These are phyloP conservation scores for Exophiala bonariae DNA, from an alignment of 2,329 filamentous ascomycete genomes.

Conservation along the genomic window DNA sequence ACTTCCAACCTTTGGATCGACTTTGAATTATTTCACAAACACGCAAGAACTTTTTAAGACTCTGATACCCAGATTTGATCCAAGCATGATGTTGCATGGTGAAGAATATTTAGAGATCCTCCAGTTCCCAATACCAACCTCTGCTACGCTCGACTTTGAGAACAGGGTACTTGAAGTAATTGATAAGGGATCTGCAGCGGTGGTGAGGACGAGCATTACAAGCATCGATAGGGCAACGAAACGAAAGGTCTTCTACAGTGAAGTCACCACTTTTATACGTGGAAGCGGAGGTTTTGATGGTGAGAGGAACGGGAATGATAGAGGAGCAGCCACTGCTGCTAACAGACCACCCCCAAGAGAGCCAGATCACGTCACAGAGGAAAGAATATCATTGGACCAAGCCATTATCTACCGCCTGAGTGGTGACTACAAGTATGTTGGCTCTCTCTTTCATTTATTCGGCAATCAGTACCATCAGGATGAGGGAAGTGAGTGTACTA, in stretches of 20 bases:
- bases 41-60: constrained; percentile 76
- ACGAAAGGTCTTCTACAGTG: constrained; percentile 95
- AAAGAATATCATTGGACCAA: constrained; percentile 83
- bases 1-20: constrained; percentile 82
- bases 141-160: constrained; percentile 16
- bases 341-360: constrained; percentile 75
- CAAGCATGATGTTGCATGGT: constrained; percentile 97
- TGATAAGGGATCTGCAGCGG: constrained; percentile 87
- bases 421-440: constrained; percentile 73
- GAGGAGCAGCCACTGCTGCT: constrained; percentile 74
- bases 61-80: constrained; percentile 91
- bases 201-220: constrained; percentile 75
- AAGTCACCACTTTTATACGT: constrained; percentile 86
- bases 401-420: constrained; percentile 89
- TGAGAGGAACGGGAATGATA: constrained; percentile 69
- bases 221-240: constrained; percentile 82
- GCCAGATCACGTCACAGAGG: constrained; percentile 80
- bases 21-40: constrained; percentile 83
- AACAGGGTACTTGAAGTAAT: constrained; percentile 77
- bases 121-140: constrained; percentile 80
- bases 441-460: neutral
- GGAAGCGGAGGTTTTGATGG: constrained; percentile 89
- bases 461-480: neutral
- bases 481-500: no score
- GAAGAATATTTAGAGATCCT: constrained; percentile 96